Base-by-base conservation (phyloP, 2,329 filamentous ascomycete genomes). In the Pseudogymnoascus sp. region DNA sequence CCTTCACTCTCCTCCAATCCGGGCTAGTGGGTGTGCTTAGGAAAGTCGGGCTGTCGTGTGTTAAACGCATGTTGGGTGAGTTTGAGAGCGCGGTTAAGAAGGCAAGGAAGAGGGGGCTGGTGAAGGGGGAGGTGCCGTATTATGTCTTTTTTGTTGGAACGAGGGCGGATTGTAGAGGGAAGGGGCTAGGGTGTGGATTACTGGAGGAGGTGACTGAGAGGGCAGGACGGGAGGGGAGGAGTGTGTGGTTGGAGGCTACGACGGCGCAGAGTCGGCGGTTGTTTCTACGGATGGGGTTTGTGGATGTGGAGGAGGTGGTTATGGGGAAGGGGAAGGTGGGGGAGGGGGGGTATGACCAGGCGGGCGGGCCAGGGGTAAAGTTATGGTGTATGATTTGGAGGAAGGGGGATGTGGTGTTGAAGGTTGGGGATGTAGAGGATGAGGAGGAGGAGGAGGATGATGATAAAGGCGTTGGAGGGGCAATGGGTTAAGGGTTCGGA, bases 101-200 rank as follows among this genome's bases (percentile, higher is more conserved):
- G 2, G 53, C 42, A 7, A n/a, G 21, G 42, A 47, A 26, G 21
- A 5, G 5, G 1, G 21, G 42, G 11, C 16, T 47, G 13, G 13
- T 5, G 2, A 44, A 44, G 6, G n/a, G 62, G 10, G 62, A 65
- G 6, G 61, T 62, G 10, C 67, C 63, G 35, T 67, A 67, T 63
- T 69, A 70, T 35, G 47, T 68, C 11, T 70, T 69, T 33, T 68
- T 70, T 40, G 29, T 65, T 6, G 67, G 53, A 1, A 69, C 68
- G 0, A 4, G 37, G 1, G 35, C 56, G 10, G 60, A 62, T 29
- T 42, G 35, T 19, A 35, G 63, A n/a, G 62, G 64, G 1, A 33
- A 11, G 26, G 67, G 68, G 3, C 35, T 67, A 4, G 65, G 66
- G 16, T 38, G 42, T 0, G 38, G 24, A 5, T 35, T 69, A 1